Base-by-base conservation (phyloP, 352 stramenopile species). In the Pythium chondricola region DNA sequence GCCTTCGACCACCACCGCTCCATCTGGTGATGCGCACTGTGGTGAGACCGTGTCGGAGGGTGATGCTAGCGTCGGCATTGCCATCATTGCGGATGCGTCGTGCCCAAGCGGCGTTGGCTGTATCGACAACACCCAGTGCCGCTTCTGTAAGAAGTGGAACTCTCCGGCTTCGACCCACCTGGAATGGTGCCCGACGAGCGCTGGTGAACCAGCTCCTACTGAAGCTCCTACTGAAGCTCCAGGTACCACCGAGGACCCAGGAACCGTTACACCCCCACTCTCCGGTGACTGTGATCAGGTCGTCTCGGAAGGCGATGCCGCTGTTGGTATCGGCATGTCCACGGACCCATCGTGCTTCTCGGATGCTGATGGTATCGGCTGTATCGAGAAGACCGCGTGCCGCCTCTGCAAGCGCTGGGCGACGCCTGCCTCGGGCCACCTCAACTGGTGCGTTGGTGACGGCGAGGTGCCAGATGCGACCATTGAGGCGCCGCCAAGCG, bases 51-150 rank as follows among this genome's bases (percentile, higher is more conserved):
- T 52, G 9, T 56, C 55, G 2, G n/a, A 32, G 18, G 55, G 56
- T n/a, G 51, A 69, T 29, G 11, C 20, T 7, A 26, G 6, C 13
- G 45, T 39, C 22, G 61, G 61, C 6, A 57, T 69, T 16, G 31
- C n/a, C 2, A n/a, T 56, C 9, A 30, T 55, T 6, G 48, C 46
- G 2, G 56, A 65, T 17, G 4, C 11, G 0, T 29, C 17, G 13
- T 69, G 61, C 25, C 22, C 26, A 18, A 36, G 32, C 20, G 31
- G 55, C 10, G 4, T 58, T 10, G 39, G 43, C 14, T 53, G 44
- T 18, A 17, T 49, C 18, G 2, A 2, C n/a, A 24, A 49, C 4
- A 31, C 49, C 14, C 25, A 33, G 33, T 58, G 50, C 35, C 48
- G 48, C n/a, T n/a, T n/a, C n/a, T n/a, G n/a, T n/a, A n/a, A n/a